Base-by-base conservation (phyloP, 371 early-diverging fungal species). In the Lichtheimia corymbifera region DNA sequence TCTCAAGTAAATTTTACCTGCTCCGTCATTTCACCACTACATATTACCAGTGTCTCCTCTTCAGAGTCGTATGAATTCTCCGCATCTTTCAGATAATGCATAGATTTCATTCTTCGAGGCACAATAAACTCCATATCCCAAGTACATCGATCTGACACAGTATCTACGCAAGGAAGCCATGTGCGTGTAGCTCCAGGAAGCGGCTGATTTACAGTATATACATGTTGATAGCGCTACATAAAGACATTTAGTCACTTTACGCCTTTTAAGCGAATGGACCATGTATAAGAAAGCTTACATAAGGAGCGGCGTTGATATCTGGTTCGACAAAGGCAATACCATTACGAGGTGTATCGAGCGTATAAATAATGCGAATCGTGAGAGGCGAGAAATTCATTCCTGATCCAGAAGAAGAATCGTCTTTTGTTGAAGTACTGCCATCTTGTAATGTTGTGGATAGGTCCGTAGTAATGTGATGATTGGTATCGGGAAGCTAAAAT, bases 121-220 rank as follows among this genome's bases (percentile, higher is more conserved):
- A 92, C 88, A n/a, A 88, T 82, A 62, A 89, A 88, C 52, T 92
- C 87, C 67, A 97, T 75, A 45, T 93, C 94, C 95, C 95, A 97
- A 3, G 93, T 93, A 55, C 88, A 87, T 59, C 91, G 73, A 49
- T 90, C 91, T 14, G 86, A 82, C 7, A 86, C 63, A 18, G 80
- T 74, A 66, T 97, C 96, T 45, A 93, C 66, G 67, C 96, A 96
- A 1, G 97, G 97, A 49, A 95, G 75, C 96, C 96, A 96, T 43
- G 84, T 66, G 2, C 97, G 86, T 5, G 94, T 87, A 27, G 82
- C 85, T 4, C 92, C 91, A 35, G 92, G 89, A 9, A 85, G 65
- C 20, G 88, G 84, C 50, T 88, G 89, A 64, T 92, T 90, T 57
- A 89, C 84, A 5, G 93, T 93, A 72, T 92, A 92, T 64, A 90